Percentiles rank a stretch among this genome's conserved stretches.
phyloP scores from a whole-genome alignment of 768 basidiomycete species.

The Mycena haematopus region DNA sequence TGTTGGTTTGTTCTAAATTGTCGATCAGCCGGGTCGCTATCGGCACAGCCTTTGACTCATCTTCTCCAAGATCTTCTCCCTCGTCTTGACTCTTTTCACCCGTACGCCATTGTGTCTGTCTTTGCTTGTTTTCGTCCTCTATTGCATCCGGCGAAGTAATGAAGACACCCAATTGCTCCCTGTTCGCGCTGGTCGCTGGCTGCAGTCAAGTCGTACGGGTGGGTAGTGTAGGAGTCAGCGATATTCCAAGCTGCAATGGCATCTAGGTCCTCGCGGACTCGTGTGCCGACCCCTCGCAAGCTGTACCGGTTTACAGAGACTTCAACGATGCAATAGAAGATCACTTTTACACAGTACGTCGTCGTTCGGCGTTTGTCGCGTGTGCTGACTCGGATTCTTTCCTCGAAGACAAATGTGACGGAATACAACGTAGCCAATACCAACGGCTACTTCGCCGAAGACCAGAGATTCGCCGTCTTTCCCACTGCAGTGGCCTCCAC shows the following conservation, averaged over 20 bases:
- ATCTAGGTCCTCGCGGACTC: neutral
- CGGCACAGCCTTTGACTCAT: neutral
- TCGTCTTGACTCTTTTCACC: too few relatives aligned
- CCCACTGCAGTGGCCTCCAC: neutral
- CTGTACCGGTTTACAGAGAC: neutral
- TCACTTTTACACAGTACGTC: constrained; percentile 6
- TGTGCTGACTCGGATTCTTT: neutral
- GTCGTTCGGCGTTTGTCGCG: neutral
- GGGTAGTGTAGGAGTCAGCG: neutral
- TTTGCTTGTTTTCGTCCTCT: neutral
- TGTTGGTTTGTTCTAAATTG: too few relatives aligned
- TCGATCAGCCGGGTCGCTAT: too few relatives aligned
- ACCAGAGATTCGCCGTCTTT: neutral
- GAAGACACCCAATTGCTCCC: neutral
- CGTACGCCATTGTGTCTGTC: too few relatives aligned
- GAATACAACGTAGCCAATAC: constrained; percentile 2
- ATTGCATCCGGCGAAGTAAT: neutral
- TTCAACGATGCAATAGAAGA: neutral
- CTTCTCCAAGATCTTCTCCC: neutral
- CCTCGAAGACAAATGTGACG: neutral
- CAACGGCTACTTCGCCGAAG: neutral
- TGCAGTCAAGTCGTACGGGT: too few relatives aligned
- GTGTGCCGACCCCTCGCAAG: neutral
- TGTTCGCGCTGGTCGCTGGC: neutral
- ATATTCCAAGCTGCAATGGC: neutral